phyloP scores from a whole-genome alignment of 164 flowering plant species.

The Macadamia integrifolia region DNA sequence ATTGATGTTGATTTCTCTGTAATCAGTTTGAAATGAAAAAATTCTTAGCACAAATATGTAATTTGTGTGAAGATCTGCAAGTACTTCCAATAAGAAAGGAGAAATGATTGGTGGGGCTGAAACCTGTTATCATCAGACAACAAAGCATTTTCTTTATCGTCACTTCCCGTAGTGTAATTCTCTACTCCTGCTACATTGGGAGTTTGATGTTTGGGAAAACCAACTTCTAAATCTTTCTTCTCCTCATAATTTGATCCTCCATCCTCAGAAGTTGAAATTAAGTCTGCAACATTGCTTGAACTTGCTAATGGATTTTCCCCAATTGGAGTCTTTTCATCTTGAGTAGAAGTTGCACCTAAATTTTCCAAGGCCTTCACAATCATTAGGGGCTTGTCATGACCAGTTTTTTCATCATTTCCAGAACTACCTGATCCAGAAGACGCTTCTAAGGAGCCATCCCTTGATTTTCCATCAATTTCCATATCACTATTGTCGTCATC shows the following conservation, averaged over 20 bases:
- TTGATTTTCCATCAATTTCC: slow-evolving; percentile 41
- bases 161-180: slow-evolving; percentile 8
- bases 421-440: slow-evolving; percentile 14
- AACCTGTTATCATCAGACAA: slow-evolving; percentile 51
- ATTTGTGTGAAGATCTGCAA: background rate
- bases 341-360: slow-evolving; percentile 1
- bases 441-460: slow-evolving; percentile 22
- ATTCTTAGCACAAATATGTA: background rate
- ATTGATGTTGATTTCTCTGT: slow-evolving; percentile 28
- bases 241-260: background rate
- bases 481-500: slow-evolving; percentile 25
- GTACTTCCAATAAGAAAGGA: background rate
- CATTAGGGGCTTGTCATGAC: slow-evolving; percentile 6
- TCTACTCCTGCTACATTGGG: background rate
- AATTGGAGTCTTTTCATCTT: slow-evolving; percentile 1
- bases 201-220: background rate
- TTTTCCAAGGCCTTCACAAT: background rate
- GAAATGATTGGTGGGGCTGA: background rate
- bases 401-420: slow-evolving; percentile 14
- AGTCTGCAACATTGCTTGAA: slow-evolving; percentile 7
- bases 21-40: slow-evolving; percentile 5
- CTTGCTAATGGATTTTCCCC: slow-evolving; percentile 6
- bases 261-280: slow-evolving; percentile 7
- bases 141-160: slow-evolving; percentile 59
- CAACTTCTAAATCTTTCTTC: slow-evolving; percentile 6